A percentile compares a stretch with the other conserved stretches of the same genome.
Evolutionary conservation across 2,329 filamentous ascomycete species (phyloP).

Genomic region (Raffaelea ambrosiae): DNA sequence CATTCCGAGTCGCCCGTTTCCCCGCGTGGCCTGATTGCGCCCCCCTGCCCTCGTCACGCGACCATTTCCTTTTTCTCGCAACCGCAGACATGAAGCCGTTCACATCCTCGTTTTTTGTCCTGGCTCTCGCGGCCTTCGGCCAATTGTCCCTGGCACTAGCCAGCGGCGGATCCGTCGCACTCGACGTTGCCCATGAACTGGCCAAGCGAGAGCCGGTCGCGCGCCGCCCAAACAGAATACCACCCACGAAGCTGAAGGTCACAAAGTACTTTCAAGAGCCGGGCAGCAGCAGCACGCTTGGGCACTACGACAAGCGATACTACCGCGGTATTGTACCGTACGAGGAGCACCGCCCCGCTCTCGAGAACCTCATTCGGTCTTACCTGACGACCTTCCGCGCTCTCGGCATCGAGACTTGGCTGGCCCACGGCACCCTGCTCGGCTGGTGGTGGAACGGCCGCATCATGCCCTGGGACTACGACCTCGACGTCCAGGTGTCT

Average conservation of each 20-base stretch:
- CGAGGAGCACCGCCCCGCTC: constrained; percentile 54
- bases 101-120: no score
- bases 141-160: no score
- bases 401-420: constrained; percentile 69
- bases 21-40: no score
- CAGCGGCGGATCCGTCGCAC: no score
- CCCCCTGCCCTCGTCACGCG: no score
- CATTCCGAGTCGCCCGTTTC: no score
- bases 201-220: no score
- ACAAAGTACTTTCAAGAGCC: constrained; percentile 61
- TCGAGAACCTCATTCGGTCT: constrained; percentile 62
- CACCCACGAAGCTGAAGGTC: constrained; percentile 14
- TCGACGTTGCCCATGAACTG: no score
- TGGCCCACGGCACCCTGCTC: constrained; percentile 74
- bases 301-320: constrained; percentile 68
- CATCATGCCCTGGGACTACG: constrained; percentile 77
- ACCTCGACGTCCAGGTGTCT: constrained; percentile 73
- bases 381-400: constrained; percentile 61
- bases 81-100: no score
- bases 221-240: no score
- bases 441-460: constrained; percentile 84
- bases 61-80: no score
- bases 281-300: constrained; percentile 48
- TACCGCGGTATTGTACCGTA: constrained; percentile 57
- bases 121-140: no score